Percentiles rank a stretch among this genome's conserved stretches.
phyloP scores from a whole-genome alignment of 2,329 filamentous ascomycete species.

The Pseudopithomyces maydicus region DNA sequence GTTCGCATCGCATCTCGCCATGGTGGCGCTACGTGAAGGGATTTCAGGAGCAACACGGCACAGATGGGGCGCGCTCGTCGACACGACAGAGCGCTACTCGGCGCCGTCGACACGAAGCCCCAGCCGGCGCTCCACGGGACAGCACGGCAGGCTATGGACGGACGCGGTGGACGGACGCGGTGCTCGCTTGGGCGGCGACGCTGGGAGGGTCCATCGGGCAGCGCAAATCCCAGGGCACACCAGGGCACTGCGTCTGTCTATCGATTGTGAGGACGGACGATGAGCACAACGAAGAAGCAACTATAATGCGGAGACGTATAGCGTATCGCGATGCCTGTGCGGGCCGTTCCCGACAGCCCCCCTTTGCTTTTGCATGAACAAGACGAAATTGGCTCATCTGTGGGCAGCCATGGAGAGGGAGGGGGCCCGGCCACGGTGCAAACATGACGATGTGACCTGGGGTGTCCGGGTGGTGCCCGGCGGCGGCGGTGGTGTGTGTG shows the following conservation, averaged over 20 bases:
- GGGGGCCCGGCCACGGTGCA: slow-evolving; percentile 6
- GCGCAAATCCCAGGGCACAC: background rate
- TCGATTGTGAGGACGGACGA: slow-evolving; percentile 10
- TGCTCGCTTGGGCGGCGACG: background rate
- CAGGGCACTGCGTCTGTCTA: slow-evolving; percentile 12
- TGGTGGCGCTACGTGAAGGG: background rate
- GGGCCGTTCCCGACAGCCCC: slow-evolving; percentile 25
- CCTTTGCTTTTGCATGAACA: slow-evolving; percentile 20
- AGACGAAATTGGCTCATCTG: slow-evolving; percentile 23
- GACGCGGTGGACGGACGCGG: background rate
- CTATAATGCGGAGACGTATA: slow-evolving; percentile 41
- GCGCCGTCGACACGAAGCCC: slow-evolving; percentile 7
- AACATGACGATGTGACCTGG: slow-evolving; percentile 6
- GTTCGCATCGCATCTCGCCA: background rate
- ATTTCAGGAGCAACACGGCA: slow-evolving; percentile 2
- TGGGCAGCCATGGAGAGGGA: slow-evolving; percentile 1
- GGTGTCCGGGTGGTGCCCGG: background rate
- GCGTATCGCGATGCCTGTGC: slow-evolving; percentile 3
- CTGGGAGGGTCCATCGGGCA: background rate
- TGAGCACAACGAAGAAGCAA: slow-evolving; percentile 26
- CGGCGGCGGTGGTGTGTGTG: background rate
- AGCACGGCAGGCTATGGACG: background rate
- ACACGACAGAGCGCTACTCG: slow-evolving; percentile 13
- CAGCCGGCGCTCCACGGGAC: slow-evolving; percentile 11
- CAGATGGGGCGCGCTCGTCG: slow-evolving; percentile 1